Conservation (phyloP, 2,329 filamentous ascomycete genomes). For the Neospermospora avenae region DNA sequence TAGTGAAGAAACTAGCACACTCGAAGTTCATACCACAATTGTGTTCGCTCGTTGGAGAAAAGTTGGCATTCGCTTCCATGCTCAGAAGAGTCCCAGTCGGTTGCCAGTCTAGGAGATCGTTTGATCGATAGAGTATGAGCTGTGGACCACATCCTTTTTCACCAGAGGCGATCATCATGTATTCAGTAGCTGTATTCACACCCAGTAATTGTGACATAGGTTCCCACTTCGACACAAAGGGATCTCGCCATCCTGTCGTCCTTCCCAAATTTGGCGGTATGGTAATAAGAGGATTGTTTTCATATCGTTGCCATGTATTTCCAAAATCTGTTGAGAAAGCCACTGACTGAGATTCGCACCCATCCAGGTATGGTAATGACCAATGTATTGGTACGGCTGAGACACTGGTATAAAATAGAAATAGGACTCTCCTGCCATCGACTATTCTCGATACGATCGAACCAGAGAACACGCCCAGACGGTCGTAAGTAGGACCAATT, state of each 20-base stretch:
- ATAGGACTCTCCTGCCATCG: conserved; percentile 19
- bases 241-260: conserved; percentile 27
- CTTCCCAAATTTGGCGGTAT: conserved; percentile 13
- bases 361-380: conserved; percentile 23
- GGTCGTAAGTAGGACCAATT: conserved; percentile 22
- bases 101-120: conserved; percentile 24
- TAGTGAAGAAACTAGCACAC: conserved; percentile 26
- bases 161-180: conserved; percentile 26
- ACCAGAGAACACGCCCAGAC: conserved; percentile 25
- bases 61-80: conserved; percentile 10
- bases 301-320: conserved; percentile 23
- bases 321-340: conserved; percentile 26
- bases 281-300: conserved; percentile 21
- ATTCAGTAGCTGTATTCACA: conserved; percentile 11
- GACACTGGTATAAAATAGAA: conserved; percentile 26
- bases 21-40: conserved; percentile 25
- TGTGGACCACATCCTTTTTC: conserved; percentile 16
- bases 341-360: conserved; percentile 25
- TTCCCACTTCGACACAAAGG: conserved; percentile 23
- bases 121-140: conserved; percentile 22
- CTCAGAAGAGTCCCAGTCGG: conserved; percentile 14
- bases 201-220: conserved; percentile 17
- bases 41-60: conserved; percentile 14
- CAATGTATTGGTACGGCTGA: conserved; percentile 25
- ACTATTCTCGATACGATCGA: conserved; percentile 21